These are phyloP conservation scores for Physaria fendleri DNA, from an alignment of 345 rosid genomes.

Conservation along the genomic window DNA sequence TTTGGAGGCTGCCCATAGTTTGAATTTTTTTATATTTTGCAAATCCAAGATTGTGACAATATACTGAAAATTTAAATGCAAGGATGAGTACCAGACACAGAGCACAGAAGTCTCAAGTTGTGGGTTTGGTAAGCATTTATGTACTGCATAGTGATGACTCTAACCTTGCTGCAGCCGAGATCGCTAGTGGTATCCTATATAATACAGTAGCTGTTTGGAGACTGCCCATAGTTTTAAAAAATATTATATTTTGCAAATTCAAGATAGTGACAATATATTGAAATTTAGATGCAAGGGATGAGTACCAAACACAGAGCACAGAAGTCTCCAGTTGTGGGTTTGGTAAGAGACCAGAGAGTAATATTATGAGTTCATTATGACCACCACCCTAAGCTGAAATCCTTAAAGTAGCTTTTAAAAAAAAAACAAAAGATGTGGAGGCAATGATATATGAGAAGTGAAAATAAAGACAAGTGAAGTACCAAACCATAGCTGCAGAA, in stretches of 20 bases:
- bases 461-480: not conserved
- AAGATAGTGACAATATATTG: not conserved
- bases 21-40: not conserved
- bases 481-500: no score
- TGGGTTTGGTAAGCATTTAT: no score
- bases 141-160: no score
- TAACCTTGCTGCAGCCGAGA: constrained; percentile 59
- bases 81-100: constrained; percentile 51
- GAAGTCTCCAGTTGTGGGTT: no score
- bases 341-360: no score
- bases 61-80: not conserved
- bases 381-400: no score
- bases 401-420: no score
- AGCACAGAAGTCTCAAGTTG: no score
- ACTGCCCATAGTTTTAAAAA: constrained; percentile 32
- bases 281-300: no score
- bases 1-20: constrained; percentile 43
- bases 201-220: constrained; percentile 43
- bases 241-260: not conserved
- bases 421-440: no score
- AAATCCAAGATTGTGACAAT: not conserved
- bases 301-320: constrained; percentile 71
- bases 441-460: no score
- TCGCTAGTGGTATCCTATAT: constrained; percentile 44
- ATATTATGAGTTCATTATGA: no score